These are phyloP conservation scores for Ceratobasidium sp. DNA, from an alignment of 1,284 basidiomycete genomes.

Conservation along the genomic window DNA sequence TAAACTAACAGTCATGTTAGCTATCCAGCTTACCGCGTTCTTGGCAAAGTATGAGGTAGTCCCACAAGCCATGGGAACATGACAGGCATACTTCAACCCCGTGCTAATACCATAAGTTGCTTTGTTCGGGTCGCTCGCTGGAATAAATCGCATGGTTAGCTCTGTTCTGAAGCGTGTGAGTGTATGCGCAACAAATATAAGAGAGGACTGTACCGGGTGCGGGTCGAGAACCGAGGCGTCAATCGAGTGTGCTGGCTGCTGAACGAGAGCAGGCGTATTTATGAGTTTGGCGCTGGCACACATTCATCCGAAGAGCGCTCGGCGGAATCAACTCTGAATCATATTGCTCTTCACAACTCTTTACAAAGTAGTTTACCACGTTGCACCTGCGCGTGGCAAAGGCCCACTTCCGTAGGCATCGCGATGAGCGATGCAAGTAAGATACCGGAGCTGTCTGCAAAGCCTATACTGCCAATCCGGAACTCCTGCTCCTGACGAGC, in stretches of 20 bases:
- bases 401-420: conserved; percentile 84
- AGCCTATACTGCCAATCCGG: conserved; percentile 88
- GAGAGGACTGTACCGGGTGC: not conserved
- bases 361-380: conserved; percentile 81
- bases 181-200: not conserved
- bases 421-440: conserved; percentile 81
- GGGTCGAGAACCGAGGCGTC: not conserved
- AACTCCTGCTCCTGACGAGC: conserved; percentile 78
- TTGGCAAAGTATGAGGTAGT: conserved; percentile 2
- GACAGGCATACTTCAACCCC: conserved; percentile 29
- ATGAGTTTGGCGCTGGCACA: not conserved
- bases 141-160: conserved; percentile 17
- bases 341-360: conserved; percentile 64
- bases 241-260: not conserved
- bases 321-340: conserved; percentile 3
- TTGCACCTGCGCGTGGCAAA: conserved; percentile 80
- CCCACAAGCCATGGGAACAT: conserved; percentile 27
- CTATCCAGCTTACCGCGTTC: not conserved
- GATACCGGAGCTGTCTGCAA: conserved; percentile 82
- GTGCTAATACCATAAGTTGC: conserved; percentile 22
- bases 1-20: not conserved
- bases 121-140: conserved; percentile 1
- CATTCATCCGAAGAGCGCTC: not conserved
- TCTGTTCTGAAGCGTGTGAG: not conserved
- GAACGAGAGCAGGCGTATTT: not conserved